Evolutionary conservation across 2,329 filamentous ascomycete genomes (phyloP), one percentile per base, ranked within the genome.

Genomic region (Alternaria arbusti): DNA sequence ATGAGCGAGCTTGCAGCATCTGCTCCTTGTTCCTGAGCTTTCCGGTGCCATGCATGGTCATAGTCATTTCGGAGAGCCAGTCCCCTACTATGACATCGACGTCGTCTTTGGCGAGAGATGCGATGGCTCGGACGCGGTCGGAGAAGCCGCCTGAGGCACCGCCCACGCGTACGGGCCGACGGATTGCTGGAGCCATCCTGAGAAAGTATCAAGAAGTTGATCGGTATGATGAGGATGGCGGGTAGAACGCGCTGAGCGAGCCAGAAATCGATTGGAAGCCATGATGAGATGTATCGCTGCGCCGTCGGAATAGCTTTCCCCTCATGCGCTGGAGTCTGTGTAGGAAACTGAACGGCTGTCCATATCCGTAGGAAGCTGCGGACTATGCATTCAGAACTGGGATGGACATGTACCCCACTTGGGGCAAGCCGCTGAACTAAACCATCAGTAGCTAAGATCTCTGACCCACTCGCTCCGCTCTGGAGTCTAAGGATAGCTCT

Each of bases 121-220:
- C 67, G 57, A 82, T 82, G 59, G 81, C 81, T 20, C 80, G 76
- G 62, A 82, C 79, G 36, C 82, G 76, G 68, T 83, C 82, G 20
- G 80, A 81, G 73, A 83, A 83, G 28, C 81, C 81, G 26, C 82
- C 81, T 15, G 80, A 82, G 46, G 81, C 77, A 59, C 81, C 81
- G 59, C 80, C 81, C 64, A 83, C 80, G 63, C 80, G 79, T 64
- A 83, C 79, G 8, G 80, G 75, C 40, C 72, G 63, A 40, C 70
- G 72, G 54, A 64, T 46, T 56, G 69, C 65, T 20, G 72, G 68
- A 11, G 72, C 67, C 72, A 74, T 74, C 3, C 36, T 62, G 36
- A 56, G 25, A n/a, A 6, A 43, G 43, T 49, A 26, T 60, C 45
- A 59, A 36, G 32, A 23, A 12, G 20, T 22, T 20, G 17, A 4